phyloP scores from a whole-genome alignment of 116 monocot genomes.

The Posidonia oceanica region DNA sequence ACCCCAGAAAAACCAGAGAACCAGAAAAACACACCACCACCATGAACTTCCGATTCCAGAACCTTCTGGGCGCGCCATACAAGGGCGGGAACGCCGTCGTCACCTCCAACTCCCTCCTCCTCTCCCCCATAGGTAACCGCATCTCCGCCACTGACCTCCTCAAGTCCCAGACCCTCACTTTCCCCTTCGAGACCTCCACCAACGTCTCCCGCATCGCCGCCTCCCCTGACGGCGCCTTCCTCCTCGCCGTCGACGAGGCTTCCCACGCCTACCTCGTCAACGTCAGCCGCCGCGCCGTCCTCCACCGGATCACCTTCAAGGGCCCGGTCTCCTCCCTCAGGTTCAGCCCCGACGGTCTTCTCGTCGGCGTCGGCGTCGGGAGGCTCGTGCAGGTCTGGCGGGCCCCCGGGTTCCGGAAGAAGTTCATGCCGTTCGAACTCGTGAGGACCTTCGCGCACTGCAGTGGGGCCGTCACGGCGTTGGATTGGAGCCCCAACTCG shows the following conservation, averaged over 20 bases:
- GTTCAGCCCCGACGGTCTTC: slow-evolving; percentile 68
- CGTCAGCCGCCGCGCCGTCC: slow-evolving; percentile 60
- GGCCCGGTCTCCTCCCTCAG: slow-evolving; percentile 33
- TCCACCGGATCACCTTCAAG: slow-evolving; percentile 80
- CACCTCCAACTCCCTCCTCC: slow-evolving; percentile 31
- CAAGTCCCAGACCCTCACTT: slow-evolving; percentile 51
- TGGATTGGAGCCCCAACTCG: slow-evolving; percentile 75
- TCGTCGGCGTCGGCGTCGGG: slow-evolving; percentile 69
- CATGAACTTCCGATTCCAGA: slow-evolving; percentile 97
- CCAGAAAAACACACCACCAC: too few relatives aligned
- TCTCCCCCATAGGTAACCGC: slow-evolving; percentile 86
- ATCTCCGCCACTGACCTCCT: slow-evolving; percentile 69
- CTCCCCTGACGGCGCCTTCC: slow-evolving; percentile 45
- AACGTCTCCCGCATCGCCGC: slow-evolving; percentile 61
- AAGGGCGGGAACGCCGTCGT: slow-evolving; percentile 80
- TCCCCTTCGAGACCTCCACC: slow-evolving; percentile 71
- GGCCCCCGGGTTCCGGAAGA: slow-evolving; percentile 62
- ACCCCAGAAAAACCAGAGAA: too few relatives aligned
- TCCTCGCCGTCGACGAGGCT: slow-evolving; percentile 51
- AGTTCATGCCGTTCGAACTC: slow-evolving; percentile 85
- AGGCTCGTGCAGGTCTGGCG: slow-evolving; percentile 84
- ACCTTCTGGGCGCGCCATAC: slow-evolving; percentile 89
- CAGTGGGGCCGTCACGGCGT: slow-evolving; percentile 28
- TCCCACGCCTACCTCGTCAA: slow-evolving; percentile 60
- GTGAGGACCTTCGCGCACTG: slow-evolving; percentile 48